Conservation (phyloP, 2,329 filamentous ascomycete species). For the Chaetomium olivaceum region DNA sequence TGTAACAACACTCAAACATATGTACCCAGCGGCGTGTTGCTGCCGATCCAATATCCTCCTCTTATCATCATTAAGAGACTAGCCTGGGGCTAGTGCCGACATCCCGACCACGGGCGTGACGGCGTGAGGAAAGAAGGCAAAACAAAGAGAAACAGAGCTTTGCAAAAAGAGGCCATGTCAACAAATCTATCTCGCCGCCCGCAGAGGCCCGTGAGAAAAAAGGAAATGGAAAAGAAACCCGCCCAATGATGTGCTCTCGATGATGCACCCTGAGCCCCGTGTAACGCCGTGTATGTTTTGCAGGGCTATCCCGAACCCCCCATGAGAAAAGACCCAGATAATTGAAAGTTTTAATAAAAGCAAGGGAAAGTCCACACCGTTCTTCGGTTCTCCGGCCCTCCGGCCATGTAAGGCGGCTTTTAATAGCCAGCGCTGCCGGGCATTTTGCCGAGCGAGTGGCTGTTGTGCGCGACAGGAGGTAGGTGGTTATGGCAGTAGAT, state of each 20-base stretch:
- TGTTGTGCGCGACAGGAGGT: slow-evolving; percentile 48
- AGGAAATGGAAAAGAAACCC: not conserved
- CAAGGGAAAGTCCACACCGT: not conserved
- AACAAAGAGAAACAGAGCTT: not conserved
- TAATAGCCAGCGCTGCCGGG: slow-evolving; percentile 51
- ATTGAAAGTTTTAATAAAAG: not conserved
- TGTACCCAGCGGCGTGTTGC: slow-evolving; percentile 7
- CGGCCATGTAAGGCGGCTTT: not conserved
- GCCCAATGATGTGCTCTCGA: slow-evolving; percentile 12
- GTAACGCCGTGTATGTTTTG: slow-evolving; percentile 20
- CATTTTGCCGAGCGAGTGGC: slow-evolving; percentile 56
- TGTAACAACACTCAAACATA: slow-evolving; percentile 4
- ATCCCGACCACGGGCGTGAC: not conserved
- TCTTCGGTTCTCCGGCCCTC: not conserved
- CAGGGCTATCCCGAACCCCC: slow-evolving; percentile 1
- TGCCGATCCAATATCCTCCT: slow-evolving; percentile 5
- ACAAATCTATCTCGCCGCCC: slow-evolving; percentile 20
- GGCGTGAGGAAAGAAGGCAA: not conserved
- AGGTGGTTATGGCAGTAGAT: slow-evolving; percentile 62
- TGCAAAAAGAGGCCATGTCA: slow-evolving; percentile 1
- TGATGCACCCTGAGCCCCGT: slow-evolving; percentile 13
- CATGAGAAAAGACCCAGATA: not conserved
- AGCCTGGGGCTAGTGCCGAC: not conserved
- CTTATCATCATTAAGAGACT: slow-evolving; percentile 4
- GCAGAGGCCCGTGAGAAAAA: not conserved